Evolutionary conservation across 768 basidiomycete genomes (phyloP).

Genomic region (Russula sp.): DNA sequence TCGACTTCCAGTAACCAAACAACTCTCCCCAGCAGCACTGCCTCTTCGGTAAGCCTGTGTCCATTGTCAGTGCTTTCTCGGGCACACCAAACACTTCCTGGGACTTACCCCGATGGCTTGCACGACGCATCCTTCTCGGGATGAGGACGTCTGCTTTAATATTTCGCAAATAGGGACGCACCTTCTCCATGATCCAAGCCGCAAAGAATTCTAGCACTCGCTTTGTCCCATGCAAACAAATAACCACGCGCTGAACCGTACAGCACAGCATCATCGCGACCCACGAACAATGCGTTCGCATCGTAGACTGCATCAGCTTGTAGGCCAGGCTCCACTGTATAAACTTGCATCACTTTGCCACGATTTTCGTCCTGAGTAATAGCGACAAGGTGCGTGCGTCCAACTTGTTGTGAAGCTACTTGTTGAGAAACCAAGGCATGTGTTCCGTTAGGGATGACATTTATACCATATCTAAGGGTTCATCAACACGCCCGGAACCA

Average conservation of each 20-base stretch:
- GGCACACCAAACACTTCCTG: background rate
- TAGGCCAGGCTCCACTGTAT: conserved; percentile 36
- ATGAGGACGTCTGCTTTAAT: background rate
- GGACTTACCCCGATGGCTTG: conserved; percentile 17
- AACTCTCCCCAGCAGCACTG: background rate
- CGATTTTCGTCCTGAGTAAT: conserved; percentile 43
- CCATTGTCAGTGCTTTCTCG: background rate
- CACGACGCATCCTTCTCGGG: conserved; percentile 11
- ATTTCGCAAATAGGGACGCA: conserved; percentile 26
- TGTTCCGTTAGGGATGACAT: conserved; percentile 41
- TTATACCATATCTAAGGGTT: conserved; percentile 42
- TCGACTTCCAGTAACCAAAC: conserved; percentile 19
- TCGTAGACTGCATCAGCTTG: conserved; percentile 26
- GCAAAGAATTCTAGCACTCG: conserved; percentile 45
- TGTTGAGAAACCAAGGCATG: conserved; percentile 48
- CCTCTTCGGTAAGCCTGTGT: conserved; percentile 5
- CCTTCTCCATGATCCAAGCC: conserved; percentile 56
- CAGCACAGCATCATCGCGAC: conserved; percentile 44
- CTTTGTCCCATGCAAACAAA: conserved; percentile 56
- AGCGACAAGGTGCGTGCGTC: conserved; percentile 43
- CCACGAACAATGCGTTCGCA: conserved; percentile 49
- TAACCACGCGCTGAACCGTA: conserved; percentile 50
- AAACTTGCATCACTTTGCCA: conserved; percentile 48
- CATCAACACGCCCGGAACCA: conserved; percentile 13
- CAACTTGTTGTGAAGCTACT: conserved; percentile 44